Conservation (phyloP, 257 asterid species). For the Lavandula angustifolia region DNA sequence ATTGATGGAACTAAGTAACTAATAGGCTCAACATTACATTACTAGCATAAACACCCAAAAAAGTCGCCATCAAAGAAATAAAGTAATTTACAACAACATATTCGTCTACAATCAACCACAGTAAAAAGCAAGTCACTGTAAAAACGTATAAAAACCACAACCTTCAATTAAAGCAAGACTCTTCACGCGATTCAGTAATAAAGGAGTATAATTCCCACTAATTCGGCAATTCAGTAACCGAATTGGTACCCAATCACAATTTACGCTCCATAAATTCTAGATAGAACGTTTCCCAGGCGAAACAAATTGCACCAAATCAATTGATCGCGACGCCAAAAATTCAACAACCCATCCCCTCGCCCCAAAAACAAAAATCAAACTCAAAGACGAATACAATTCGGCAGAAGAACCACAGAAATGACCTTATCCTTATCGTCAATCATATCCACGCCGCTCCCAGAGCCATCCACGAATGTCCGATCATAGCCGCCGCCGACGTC, state of each 20-base stretch:
- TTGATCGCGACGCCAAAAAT: constrained; percentile 29
- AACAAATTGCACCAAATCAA: constrained; percentile 21
- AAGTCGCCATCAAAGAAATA: constrained; percentile 21
- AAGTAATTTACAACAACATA: constrained; percentile 11
- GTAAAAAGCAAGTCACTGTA: constrained; percentile 14
- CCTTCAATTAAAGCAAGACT: constrained; percentile 17
- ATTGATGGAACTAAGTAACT: background rate
- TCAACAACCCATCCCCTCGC: constrained; percentile 5
- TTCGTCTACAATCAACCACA: constrained; percentile 16
- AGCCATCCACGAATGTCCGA: constrained; percentile 40
- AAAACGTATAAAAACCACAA: constrained; percentile 12
- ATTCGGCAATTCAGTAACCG: constrained; percentile 5
- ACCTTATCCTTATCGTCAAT: constrained; percentile 59
- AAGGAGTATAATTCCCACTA: constrained; percentile 27
- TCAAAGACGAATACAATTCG: constrained; percentile 25
- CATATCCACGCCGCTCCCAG: constrained; percentile 34
- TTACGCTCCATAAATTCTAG: constrained; percentile 25
- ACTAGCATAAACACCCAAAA: background rate
- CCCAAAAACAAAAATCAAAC: constrained; percentile 14
- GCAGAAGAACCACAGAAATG: constrained; percentile 26
- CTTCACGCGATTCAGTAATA: background rate
- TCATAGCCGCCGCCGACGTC: constrained; percentile 51
- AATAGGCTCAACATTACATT: background rate
- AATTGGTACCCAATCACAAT: constrained; percentile 21
- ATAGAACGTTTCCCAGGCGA: constrained; percentile 15